Evolutionary conservation across 2,329 filamentous ascomycete genomes (phyloP).

Genomic region (Trichoderma oligosporum): DNA sequence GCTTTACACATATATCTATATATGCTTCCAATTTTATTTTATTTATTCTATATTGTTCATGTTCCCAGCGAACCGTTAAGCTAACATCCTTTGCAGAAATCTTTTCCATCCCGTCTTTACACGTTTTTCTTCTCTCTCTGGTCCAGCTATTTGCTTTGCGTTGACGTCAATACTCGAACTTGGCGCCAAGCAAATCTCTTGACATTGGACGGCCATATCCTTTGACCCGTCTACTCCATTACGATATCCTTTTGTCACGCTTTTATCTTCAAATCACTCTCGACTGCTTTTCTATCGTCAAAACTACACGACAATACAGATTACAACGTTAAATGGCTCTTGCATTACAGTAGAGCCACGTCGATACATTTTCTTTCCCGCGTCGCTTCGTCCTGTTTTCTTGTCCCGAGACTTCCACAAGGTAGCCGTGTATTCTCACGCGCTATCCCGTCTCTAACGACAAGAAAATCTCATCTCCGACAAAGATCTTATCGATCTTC

Average conservation of each 20-base stretch:
- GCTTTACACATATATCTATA: too few species aligned
- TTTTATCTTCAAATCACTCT: neutral
- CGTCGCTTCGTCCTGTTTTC: slow-evolving; percentile 18
- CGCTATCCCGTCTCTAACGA: slow-evolving; percentile 20
- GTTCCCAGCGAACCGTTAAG: too few species aligned
- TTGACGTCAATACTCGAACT: slow-evolving; percentile 9
- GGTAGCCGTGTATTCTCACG: slow-evolving; percentile 11
- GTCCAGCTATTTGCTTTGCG: slow-evolving; percentile 2
- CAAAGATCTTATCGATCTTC: slow-evolving; percentile 41
- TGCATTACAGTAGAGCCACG: slow-evolving; percentile 26
- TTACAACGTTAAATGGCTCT: slow-evolving; percentile 35
- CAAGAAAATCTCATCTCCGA: slow-evolving; percentile 29
- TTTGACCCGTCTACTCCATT: slow-evolving; percentile 18
- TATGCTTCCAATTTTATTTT: too few species aligned
- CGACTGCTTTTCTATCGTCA: slow-evolving; percentile 21
- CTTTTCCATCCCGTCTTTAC: slow-evolving; percentile 1
- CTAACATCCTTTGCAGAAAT: slow-evolving; percentile 1
- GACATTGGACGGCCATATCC: slow-evolving; percentile 11
- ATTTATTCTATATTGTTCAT: too few species aligned
- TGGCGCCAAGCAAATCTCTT: slow-evolving; percentile 8
- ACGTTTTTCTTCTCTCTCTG: slow-evolving; percentile 3
- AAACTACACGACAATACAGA: slow-evolving; percentile 22
- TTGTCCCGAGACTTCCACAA: slow-evolving; percentile 5
- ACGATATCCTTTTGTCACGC: slow-evolving; percentile 19
- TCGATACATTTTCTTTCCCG: slow-evolving; percentile 18